Conservation (phyloP, 1,284 basidiomycete genomes). For the Inonotus obliquus region DNA sequence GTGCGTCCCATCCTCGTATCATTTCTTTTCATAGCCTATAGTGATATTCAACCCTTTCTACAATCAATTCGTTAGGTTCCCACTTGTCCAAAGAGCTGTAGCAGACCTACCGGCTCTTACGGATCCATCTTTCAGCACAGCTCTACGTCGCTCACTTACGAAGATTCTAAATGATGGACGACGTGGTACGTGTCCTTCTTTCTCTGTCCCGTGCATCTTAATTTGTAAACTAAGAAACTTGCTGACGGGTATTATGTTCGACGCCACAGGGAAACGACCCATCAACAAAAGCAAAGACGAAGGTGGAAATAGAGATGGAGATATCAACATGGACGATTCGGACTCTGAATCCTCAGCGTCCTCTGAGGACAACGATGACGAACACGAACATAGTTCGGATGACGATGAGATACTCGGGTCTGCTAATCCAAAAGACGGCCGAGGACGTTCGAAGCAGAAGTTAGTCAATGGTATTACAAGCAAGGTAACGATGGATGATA, state of each 20-base stretch:
- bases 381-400: not conserved
- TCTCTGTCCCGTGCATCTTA: not conserved
- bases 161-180: not conserved
- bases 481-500: not conserved
- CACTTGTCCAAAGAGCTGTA: constrained; percentile 59
- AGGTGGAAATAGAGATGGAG: not conserved
- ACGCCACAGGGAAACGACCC: not conserved
- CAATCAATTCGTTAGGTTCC: constrained; percentile 36
- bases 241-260: not conserved
- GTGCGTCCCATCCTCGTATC: constrained; percentile 30
- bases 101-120: constrained; percentile 47
- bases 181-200: not conserved
- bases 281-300: not conserved
- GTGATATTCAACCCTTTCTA: not conserved
- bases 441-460: not conserved
- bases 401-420: no score
- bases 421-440: not conserved
- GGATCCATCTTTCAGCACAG: constrained; percentile 44
- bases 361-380: not conserved
- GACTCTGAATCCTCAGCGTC: not conserved
- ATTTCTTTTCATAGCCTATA: not conserved
- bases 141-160: constrained; percentile 31
- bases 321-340: not conserved
- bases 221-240: no score
- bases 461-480: not conserved